Base-by-base conservation (phyloP, 345 rosid genomes). In the Gynandropsis gynandra region DNA sequence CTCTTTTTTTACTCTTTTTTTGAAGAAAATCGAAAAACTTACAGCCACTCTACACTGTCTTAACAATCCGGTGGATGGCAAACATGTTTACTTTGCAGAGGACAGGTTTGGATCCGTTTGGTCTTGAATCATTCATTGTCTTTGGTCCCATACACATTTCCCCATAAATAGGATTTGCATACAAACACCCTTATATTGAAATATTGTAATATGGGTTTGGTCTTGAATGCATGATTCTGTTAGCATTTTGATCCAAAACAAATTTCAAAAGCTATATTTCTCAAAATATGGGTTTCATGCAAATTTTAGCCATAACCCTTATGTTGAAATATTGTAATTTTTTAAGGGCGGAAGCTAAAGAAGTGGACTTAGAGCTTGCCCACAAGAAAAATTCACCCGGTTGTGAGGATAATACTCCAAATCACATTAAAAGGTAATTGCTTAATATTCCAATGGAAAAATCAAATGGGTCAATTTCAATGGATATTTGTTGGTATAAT, bases 1-100 rank as follows among this genome's bases (percentile, higher is more conserved):
- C 10, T 18, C 42, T 13, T 37, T 15, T 42, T 10, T 50, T 20
- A 21, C 32, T 68, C 41, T 54, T 17, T 58, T 48, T 24, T 10
- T 78, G 73, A 72, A 90, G 98, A 90, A 80, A 90, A 73, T 87
- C 45, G 96, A 83, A 63, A 87, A 76, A 67, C 80, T 83, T 7
- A 65, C 83, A 27, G 77, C 85, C 5, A 63, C 70, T 8, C 62
- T 90, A 63, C 98, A 90, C 67, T 86, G 73, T 48, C 56, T 83
- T 35, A 81, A 82, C 64, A 73, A 43, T 44, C 76, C 42, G 16
- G 69, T 78, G 1, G 63, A 51, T 39, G 60, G 75, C 20, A 76
- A 43, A 55, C 96, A 89, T 63, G 67, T 80, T 16, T 81, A 86
- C 74, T 83, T 53, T 16, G 96, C 80, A 9, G 96, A 89, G 58